Percentiles rank a stretch among this genome's conserved stretches.
phyloP scores from a whole-genome alignment of 768 basidiomycete species.

The Lactarius quietus region DNA sequence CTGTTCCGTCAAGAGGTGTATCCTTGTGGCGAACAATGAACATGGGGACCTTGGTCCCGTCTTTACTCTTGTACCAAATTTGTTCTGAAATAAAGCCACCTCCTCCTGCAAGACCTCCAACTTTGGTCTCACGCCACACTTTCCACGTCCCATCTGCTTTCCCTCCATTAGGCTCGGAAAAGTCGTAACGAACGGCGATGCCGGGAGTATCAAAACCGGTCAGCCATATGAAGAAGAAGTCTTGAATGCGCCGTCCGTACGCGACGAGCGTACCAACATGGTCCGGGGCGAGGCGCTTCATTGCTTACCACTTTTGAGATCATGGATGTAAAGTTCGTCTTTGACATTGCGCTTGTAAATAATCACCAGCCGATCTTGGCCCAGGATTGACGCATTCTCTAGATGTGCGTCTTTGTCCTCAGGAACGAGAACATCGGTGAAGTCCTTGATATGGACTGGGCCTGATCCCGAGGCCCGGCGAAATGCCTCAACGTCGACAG shows the following conservation, averaged over 20 bases:
- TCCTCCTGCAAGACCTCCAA: conserved; percentile 53
- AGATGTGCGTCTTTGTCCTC: conserved; percentile 64
- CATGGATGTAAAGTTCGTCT: conserved; percentile 74
- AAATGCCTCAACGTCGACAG: conserved; percentile 53
- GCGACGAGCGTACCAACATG: conserved; percentile 64
- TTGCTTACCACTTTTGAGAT: conserved; percentile 45
- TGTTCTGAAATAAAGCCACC: conserved; percentile 71
- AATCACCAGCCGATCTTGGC: conserved; percentile 52
- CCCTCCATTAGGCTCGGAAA: conserved; percentile 33
- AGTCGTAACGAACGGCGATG: conserved; percentile 60
- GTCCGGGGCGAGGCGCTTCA: conserved; percentile 56
- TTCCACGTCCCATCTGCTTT: conserved; percentile 52
- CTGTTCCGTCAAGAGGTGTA: conserved; percentile 67
- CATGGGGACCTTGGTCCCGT: conserved; percentile 81
- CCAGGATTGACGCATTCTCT: conserved; percentile 44
- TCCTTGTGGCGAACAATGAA: conserved; percentile 75
- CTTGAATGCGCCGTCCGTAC: conserved; percentile 47
- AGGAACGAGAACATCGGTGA: conserved; percentile 59
- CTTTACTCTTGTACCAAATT: conserved; percentile 77
- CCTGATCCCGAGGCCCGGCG: conserved; percentile 10
- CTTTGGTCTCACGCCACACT: conserved; percentile 52
- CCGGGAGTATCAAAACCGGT: conserved; percentile 74
- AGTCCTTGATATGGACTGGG: conserved; percentile 35
- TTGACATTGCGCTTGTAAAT: conserved; percentile 76
- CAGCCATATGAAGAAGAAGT: conserved; percentile 61